Evolutionary conservation across 345 rosid genomes (phyloP), one percentile per base, ranked within the genome.

Genomic region (Barbarea vulgaris): DNA sequence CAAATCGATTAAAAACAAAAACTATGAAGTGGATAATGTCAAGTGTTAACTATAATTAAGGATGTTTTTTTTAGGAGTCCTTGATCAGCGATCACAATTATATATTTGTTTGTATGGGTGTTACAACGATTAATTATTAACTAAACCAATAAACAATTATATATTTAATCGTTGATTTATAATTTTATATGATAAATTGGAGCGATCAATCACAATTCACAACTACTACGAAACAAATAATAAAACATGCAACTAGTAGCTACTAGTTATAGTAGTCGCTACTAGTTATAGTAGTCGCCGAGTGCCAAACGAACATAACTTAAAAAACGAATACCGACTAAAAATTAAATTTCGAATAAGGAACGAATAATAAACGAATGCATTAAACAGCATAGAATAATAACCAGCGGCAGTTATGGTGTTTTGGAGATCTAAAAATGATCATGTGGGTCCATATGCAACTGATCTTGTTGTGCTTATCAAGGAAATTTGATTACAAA

Each of bases 361-460:
- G 18, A 30, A 17, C 37, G 37, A 64, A 46, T 36, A 24, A 51
- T 48, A 69, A 69, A 53, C 53, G 12, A 70, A 57, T 25, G 73
- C 63, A 54, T 27, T 27, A 17, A 54, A 58, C 17, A 46, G 34
- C 17, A 67, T 52, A 61, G 50, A 76, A 69, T 76, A 57, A 71
- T 50, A 77, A 58, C 24, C 24, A 77, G 69, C 81, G 77, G 68
- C 77, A 78, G 81, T 77, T 52, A 51, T 65, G 73, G 70, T 69
- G 24, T 51, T 14, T 27, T 18, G 50, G 19, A 56, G 72, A 77
- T 77, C 81, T 58, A 58, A 70, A 70, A 77, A 37, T 51, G 69
- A 78, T 66, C 77, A 78, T 66, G 30, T 65, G 28, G 81, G 77
- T 72, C 81, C 77, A 72, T 63, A 57, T 78, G 77, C 81, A 50